A percentile compares a stretch with the other conserved stretches of the same genome.
phyloP scores from a whole-genome alignment of 208 protist genomes.

The Wallacemonas collosoma region DNA sequence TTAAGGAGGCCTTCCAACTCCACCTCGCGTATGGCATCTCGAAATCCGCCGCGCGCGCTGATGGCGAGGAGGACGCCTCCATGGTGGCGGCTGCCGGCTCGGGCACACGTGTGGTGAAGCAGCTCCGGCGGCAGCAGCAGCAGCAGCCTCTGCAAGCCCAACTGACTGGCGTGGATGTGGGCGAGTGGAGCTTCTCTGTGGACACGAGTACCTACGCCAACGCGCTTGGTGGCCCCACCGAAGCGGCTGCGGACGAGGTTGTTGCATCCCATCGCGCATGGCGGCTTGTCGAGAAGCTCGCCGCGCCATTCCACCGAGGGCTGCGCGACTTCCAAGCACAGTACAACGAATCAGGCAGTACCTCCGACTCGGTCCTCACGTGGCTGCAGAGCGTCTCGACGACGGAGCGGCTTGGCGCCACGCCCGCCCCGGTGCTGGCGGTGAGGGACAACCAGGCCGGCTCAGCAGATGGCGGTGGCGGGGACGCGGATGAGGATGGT shows the following conservation, averaged over 20 bases:
- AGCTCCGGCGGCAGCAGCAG: conserved; percentile 24
- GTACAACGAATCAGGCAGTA: neutral
- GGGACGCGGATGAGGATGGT: conserved; percentile 22
- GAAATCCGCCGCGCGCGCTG: neutral
- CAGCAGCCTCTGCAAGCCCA: neutral
- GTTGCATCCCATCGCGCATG: neutral
- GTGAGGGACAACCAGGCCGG: conserved; percentile 16
- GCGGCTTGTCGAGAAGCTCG: conserved; percentile 6
- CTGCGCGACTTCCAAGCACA: conserved; percentile 21
- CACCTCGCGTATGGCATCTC: conserved; percentile 12
- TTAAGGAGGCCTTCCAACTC: neutral
- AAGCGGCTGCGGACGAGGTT: neutral
- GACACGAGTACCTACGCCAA: neutral
- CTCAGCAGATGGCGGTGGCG: conserved; percentile 10
- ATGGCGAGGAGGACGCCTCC: conserved; percentile 8
- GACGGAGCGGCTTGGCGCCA: conserved; percentile 37
- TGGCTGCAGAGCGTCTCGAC: conserved; percentile 79
- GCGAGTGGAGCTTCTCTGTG: conserved; percentile 12
- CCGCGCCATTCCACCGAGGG: conserved; percentile 3
- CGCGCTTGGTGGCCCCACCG: neutral
- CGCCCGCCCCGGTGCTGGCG: conserved; percentile 29
- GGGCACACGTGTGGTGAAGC: conserved; percentile 26
- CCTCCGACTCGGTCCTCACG: conserved; percentile 36
- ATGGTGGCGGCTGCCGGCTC: conserved; percentile 15
- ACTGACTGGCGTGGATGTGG: neutral